phyloP scores from a whole-genome alignment of 768 basidiomycete genomes.

The Amanita jacksonii region DNA sequence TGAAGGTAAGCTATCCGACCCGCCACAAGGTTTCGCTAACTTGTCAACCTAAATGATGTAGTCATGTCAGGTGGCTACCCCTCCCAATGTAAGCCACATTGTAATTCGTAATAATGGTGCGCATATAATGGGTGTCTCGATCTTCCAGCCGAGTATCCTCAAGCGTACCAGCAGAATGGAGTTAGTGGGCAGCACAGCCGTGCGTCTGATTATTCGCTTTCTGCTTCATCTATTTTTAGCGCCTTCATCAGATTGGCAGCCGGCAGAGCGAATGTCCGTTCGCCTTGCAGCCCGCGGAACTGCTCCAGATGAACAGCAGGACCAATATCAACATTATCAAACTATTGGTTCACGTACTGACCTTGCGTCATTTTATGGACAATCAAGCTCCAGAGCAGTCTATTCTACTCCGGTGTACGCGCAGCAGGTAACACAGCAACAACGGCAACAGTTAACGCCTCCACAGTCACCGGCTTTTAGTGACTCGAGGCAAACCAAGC shows the following conservation, averaged over 20 bases:
- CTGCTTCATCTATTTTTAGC: slow-evolving; percentile 11
- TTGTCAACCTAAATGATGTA: slow-evolving; percentile 14
- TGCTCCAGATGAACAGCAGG: slow-evolving; percentile 19
- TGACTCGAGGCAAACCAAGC: slow-evolving; percentile 5
- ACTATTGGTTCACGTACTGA: slow-evolving; percentile 5
- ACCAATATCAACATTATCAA: slow-evolving; percentile 14
- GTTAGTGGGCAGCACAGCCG: slow-evolving; percentile 2
- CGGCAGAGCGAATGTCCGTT: slow-evolving; percentile 44
- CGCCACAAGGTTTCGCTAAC: slow-evolving; percentile 5
- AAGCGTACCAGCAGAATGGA: slow-evolving; percentile 16
- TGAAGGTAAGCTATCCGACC: slow-evolving; percentile 31
- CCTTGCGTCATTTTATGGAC: slow-evolving; percentile 22
- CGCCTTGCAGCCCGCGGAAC: slow-evolving; percentile 47
- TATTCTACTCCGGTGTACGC: slow-evolving; percentile 3
- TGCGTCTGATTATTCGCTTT: slow-evolving; percentile 2
- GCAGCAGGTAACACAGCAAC: slow-evolving; percentile 8
- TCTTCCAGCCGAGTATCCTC: slow-evolving; percentile 14
- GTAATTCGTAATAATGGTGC: not conserved
- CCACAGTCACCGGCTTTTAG: slow-evolving; percentile 6
- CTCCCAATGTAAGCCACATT: slow-evolving; percentile 24
- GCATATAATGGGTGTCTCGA: slow-evolving; percentile 1
- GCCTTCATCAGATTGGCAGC: slow-evolving; percentile 36
- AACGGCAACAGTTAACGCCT: slow-evolving; percentile 18
- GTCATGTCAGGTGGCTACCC: slow-evolving; percentile 35
- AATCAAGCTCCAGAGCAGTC: slow-evolving; percentile 15